Conservation (phyloP, 106 monocot genomes). For the Hemerocallis citrina region DNA sequence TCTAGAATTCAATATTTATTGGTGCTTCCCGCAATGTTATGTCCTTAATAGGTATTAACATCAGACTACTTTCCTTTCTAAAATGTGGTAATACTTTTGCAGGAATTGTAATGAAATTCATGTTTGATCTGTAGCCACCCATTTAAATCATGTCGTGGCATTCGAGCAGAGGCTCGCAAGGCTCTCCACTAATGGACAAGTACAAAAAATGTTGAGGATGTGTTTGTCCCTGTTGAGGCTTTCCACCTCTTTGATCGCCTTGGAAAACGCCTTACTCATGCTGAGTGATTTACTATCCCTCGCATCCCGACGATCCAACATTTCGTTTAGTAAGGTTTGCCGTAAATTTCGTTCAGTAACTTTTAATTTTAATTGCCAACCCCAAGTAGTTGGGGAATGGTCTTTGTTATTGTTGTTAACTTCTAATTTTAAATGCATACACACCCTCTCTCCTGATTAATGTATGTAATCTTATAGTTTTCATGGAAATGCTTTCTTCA, state of each 20-base stretch:
- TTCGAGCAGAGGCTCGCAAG: slow-evolving; percentile 38
- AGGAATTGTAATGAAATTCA: slow-evolving; percentile 94
- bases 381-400: too few species aligned
- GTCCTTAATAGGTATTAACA: too few species aligned
- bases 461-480: too few species aligned
- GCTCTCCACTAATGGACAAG: slow-evolving; percentile 77
- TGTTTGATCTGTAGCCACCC: slow-evolving; percentile 64
- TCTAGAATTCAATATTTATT: too few species aligned
- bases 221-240: slow-evolving; percentile 55
- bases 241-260: slow-evolving; percentile 82
- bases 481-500: too few species aligned
- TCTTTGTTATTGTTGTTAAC: too few species aligned
- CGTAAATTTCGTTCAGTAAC: too few species aligned
- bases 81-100: not conserved
- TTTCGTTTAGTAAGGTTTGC: too few species aligned
- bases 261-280: slow-evolving; percentile 71
- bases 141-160: slow-evolving; percentile 74
- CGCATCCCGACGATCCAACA: slow-evolving; percentile 67
- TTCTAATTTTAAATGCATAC: too few species aligned
- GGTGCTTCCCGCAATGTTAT: too few species aligned
- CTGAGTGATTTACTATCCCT: slow-evolving; percentile 67
- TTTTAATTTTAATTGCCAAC: too few species aligned
- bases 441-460: too few species aligned
- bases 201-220: slow-evolving; percentile 63
- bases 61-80: not conserved